phyloP scores from a whole-genome alignment of 139 green algal species.

The Pleodorina starrii region DNA sequence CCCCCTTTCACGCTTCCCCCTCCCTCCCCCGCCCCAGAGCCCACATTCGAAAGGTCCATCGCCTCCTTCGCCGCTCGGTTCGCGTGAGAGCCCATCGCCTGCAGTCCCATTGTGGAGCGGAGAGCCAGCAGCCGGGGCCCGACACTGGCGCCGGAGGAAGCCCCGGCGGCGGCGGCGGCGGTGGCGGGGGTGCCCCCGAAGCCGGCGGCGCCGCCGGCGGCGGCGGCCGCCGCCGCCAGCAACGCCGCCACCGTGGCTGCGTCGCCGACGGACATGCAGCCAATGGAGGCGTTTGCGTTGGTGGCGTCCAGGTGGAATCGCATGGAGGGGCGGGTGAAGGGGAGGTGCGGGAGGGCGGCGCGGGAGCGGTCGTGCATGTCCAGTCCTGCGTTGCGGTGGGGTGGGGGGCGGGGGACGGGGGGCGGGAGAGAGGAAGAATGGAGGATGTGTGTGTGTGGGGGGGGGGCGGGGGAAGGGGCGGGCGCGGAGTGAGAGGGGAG shows the following conservation, averaged over 20 bases:
- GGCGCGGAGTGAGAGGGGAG: too few species aligned
- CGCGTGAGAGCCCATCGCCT: constrained; percentile 4
- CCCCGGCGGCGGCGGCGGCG: neutral
- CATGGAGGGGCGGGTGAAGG: neutral
- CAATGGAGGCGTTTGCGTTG: neutral
- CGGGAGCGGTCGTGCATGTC: neutral
- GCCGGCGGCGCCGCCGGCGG: too few species aligned
- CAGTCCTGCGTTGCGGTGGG: neutral
- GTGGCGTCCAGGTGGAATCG: neutral
- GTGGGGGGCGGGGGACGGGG: neutral
- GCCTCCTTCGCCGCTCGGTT: constrained; percentile 38
- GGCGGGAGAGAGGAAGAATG: neutral
- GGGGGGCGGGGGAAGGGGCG: neutral
- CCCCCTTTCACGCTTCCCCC: too few species aligned
- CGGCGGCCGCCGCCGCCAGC: too few species aligned
- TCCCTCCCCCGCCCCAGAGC: too few species aligned
- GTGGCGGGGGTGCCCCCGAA: too few species aligned
- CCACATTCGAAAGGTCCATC: constrained; percentile 17
- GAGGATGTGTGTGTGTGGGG: neutral
- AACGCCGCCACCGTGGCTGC: neutral
- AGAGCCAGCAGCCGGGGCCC: constrained; percentile 27
- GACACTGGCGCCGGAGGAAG: neutral
- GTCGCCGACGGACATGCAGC: neutral
- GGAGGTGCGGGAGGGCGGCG: neutral
- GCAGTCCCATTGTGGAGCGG: constrained; percentile 11